Percentiles rank a stretch among this genome's conserved stretches.
Evolutionary conservation across 192 early-diverging fungal genomes (phyloP).

Genomic region (Linnemannia hyalina): DNA sequence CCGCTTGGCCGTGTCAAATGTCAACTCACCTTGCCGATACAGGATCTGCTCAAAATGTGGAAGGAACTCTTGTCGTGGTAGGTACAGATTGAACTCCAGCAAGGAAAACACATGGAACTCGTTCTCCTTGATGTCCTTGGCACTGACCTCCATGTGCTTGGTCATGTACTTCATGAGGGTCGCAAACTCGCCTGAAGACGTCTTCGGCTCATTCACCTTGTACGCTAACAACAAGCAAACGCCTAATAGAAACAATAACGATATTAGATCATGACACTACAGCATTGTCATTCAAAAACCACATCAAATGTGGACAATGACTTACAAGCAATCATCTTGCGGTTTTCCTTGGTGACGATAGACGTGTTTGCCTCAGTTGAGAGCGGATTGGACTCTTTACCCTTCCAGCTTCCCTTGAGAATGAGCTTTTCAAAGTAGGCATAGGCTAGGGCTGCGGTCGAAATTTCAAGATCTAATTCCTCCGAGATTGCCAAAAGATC

Average conservation of each 20-base stretch:
- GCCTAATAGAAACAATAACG: slow-evolving; percentile 58
- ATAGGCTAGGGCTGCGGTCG: slow-evolving; percentile 88
- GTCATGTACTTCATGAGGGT: slow-evolving; percentile 70
- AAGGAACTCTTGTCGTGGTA: slow-evolving; percentile 89
- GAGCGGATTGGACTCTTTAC: slow-evolving; percentile 18
- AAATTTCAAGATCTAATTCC: slow-evolving; percentile 86
- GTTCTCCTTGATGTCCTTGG: slow-evolving; percentile 84
- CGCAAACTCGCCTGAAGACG: slow-evolving; percentile 72
- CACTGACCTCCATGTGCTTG: slow-evolving; percentile 79
- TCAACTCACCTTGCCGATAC: slow-evolving; percentile 62
- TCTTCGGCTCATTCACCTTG: slow-evolving; percentile 91
- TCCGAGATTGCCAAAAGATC: slow-evolving; percentile 78
- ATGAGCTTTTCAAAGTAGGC: slow-evolving; percentile 98
- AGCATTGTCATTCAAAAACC: not conserved
- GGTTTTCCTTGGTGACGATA: slow-evolving; percentile 40
- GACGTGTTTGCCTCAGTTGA: slow-evolving; percentile 27
- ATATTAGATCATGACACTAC: not conserved
- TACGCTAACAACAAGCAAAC: slow-evolving; percentile 85
- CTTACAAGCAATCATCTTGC: slow-evolving; percentile 43
- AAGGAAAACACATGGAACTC: slow-evolving; percentile 94
- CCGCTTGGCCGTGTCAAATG: not conserved
- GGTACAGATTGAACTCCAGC: slow-evolving; percentile 91
- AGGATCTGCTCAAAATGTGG: slow-evolving; percentile 94
- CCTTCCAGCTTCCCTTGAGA: slow-evolving; percentile 71
- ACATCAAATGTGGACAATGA: not conserved